A percentile compares a stretch with the other conserved stretches of the same genome.
Conservation (phyloP, 441 rosid species). For the Adansonia gregorii region DNA sequence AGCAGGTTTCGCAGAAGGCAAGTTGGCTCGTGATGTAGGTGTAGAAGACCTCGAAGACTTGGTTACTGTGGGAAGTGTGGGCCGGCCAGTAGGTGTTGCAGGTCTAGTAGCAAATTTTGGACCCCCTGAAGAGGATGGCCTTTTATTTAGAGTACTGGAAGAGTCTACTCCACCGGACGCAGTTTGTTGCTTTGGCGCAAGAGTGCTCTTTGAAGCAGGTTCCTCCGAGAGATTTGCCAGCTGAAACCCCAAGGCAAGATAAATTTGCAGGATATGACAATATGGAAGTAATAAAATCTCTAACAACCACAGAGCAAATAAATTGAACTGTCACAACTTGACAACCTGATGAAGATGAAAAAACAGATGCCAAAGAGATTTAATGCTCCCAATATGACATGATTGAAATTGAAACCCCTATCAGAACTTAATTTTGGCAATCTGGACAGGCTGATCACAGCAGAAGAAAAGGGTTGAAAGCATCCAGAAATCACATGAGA, state of each 20-base stretch:
- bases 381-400: not conserved
- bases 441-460: constrained; percentile 16
- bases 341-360: constrained; percentile 7
- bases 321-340: not conserved
- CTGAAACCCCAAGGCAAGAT: constrained; percentile 47
- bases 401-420: not conserved
- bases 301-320: constrained; percentile 3
- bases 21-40: constrained; percentile 56
- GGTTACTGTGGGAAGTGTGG: constrained; percentile 40
- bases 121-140: constrained; percentile 64
- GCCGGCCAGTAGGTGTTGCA: constrained; percentile 60
- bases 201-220: constrained; percentile 44
- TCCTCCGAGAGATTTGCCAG: constrained; percentile 64
- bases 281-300: constrained; percentile 23
- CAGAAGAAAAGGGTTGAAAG: constrained; percentile 20
- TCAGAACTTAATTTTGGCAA: constrained; percentile 9
- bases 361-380: constrained; percentile 1
- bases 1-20: constrained; percentile 39
- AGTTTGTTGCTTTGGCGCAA: constrained; percentile 36
- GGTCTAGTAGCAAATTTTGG: constrained; percentile 44
- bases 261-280: constrained; percentile 34
- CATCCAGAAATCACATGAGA: constrained; percentile 22
- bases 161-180: constrained; percentile 36
- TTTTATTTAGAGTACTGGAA: constrained; percentile 39
- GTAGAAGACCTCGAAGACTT: constrained; percentile 64